phyloP scores from a whole-genome alignment of 345 rosid species.

The Excoecaria agallocha region DNA sequence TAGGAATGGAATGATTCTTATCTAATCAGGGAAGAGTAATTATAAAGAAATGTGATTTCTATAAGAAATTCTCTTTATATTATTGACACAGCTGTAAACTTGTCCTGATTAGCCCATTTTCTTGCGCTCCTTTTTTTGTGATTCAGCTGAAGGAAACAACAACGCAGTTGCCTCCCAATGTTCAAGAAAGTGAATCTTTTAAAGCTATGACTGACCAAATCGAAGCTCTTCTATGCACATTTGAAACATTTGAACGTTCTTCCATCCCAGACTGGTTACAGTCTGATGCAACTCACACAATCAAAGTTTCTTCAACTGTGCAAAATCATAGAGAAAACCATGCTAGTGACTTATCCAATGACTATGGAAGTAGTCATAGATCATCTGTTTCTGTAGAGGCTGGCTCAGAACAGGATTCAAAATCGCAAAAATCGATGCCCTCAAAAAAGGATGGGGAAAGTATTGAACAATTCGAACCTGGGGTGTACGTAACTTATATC shows the following conservation, averaged over 20 bases:
- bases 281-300: conserved; percentile 5
- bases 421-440: conserved; percentile 26
- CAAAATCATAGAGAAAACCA: conserved; percentile 18
- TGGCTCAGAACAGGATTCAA: conserved; percentile 29
- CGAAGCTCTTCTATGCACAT: conserved; percentile 41
- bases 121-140: conserved; percentile 25
- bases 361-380: conserved; percentile 23
- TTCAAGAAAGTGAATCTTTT: conserved; percentile 49
- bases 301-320: conserved; percentile 16
- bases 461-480: conserved; percentile 86
- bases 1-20: not conserved
- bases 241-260: conserved; percentile 34
- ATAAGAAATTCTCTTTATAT: not conserved
- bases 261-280: not conserved
- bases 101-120: not conserved
- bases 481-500: conserved; percentile 75
- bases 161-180: conserved; percentile 58
- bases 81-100: no score
- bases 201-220: conserved; percentile 54
- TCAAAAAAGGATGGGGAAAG: conserved; percentile 43
- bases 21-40: not conserved
- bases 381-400: conserved; percentile 27
- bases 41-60: not conserved
- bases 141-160: conserved; percentile 57
- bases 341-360: conserved; percentile 29